Evolutionary conservation across 2,329 filamentous ascomycete genomes (phyloP), one percentile per base, ranked within the genome.

Genomic region (Colletotrichum karsti): DNA sequence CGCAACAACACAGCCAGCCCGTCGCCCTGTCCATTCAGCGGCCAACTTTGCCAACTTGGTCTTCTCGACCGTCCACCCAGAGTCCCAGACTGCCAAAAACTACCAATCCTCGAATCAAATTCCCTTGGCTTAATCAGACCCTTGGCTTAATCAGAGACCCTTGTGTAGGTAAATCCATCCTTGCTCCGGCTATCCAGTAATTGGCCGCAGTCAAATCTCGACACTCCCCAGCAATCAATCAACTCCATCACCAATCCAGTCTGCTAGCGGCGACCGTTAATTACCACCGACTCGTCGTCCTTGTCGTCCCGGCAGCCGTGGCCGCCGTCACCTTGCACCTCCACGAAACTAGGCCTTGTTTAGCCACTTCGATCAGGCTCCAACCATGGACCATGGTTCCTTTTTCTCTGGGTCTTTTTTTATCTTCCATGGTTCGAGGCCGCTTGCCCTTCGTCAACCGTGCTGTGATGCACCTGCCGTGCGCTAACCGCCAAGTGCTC

Each of bases 131-230:
- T 55, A 67, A 67, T 67, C 48, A 64, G 37, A 67, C 42, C 60
- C 64, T 44, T 64, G 64, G n/a, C n/a, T 42, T 55, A 67, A 67
- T 67, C 48, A 64, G 13, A 64, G 37, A 67, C 42, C 60, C 64
- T 44, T 64, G 64, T 15, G 46, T 44, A 48, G 24, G 53, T 33
- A 33, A 67, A 54, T 50, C 35, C 41, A 64, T 64, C 46, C 60
- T 55, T 37, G 60, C 37, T 37, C 10, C 18, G 24, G 39, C 30
- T 20, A 33, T 46, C 44, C 59, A 57, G 33, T 15, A 35, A 55
- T n/a, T 53, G 51, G 63, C 50, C 37, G 51, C 37, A 51, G 48
- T 51, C 59, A 63, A 15, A 67, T 63, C 46, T 67, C 63, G 44
- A 64, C 44, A 30, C 37, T 58, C 37, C 59, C 30, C 30, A 46